Conservation (phyloP, 805 yeast species). For the Candida boidinii region DNA sequence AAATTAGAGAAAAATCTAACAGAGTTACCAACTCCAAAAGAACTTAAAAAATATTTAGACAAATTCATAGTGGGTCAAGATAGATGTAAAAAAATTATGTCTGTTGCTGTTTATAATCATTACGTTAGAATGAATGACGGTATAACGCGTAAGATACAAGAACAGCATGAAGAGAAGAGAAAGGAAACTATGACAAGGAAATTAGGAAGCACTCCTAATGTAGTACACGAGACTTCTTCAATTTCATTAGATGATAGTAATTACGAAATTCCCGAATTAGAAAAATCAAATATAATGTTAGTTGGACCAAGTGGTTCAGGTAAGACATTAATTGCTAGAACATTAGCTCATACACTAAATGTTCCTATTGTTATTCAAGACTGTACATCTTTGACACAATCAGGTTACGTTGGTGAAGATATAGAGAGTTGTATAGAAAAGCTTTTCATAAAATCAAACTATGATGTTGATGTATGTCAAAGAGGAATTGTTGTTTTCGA, state of each 20-base stretch:
- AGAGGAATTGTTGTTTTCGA: slow-evolving; percentile 53
- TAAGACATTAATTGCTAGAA: slow-evolving; percentile 47
- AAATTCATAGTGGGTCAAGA: slow-evolving; percentile 50
- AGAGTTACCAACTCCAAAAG: slow-evolving; percentile 38
- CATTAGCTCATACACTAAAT: slow-evolving; percentile 41
- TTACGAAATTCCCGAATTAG: slow-evolving; percentile 34
- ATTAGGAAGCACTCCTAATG: slow-evolving; percentile 6
- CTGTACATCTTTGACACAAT: slow-evolving; percentile 55
- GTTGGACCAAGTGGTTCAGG: slow-evolving; percentile 61
- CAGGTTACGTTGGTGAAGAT: slow-evolving; percentile 61
- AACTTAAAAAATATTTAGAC: slow-evolving; percentile 36
- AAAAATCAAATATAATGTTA: slow-evolving; percentile 46
- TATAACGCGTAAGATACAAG: slow-evolving; percentile 4
- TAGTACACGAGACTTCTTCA: slow-evolving; percentile 2
- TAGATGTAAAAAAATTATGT: slow-evolving; percentile 44
- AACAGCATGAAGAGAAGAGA: slow-evolving; percentile 3
- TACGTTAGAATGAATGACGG: slow-evolving; percentile 39
- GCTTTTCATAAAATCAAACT: slow-evolving; percentile 38
- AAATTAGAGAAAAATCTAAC: neutral
- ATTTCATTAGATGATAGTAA: slow-evolving; percentile 8
- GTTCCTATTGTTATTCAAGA: slow-evolving; percentile 54
- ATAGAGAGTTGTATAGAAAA: slow-evolving; percentile 45
- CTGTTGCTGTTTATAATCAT: slow-evolving; percentile 56
- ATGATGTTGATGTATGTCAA: slow-evolving; percentile 43
- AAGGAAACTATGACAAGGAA: slow-evolving; percentile 3